These are phyloP conservation scores for Chlorella sp. DNA, from an alignment of 139 green algal genomes.

Conservation along the genomic window DNA sequence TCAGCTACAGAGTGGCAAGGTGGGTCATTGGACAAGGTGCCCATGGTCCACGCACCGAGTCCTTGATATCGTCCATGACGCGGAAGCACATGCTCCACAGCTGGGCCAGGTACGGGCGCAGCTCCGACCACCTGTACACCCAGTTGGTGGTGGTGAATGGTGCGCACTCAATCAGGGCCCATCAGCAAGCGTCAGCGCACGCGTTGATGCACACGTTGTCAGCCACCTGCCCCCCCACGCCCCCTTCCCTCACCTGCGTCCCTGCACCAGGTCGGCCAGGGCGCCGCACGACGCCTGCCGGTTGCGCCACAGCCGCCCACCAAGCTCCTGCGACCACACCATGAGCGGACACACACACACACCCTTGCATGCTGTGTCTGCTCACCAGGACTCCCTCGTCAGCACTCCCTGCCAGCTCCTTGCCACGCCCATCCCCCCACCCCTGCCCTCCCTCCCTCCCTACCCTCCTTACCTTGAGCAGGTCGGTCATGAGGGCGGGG, in stretches of 20 bases:
- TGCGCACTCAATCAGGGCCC: no score
- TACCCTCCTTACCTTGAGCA: conserved; percentile 50
- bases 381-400: no score
- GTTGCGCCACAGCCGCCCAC: conserved; percentile 74
- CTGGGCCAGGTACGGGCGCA: conserved; percentile 44
- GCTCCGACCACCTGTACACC: conserved; percentile 47
- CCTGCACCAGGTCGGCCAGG: conserved; percentile 74
- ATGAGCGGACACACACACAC: conserved; percentile 23
- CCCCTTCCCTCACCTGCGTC: conserved; percentile 21
- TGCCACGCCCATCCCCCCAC: conserved; percentile 55
- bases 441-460: neutral
- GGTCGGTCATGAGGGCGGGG: conserved; percentile 49
- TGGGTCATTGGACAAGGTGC: no score
- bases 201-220: neutral
- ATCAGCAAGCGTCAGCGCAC: neutral
- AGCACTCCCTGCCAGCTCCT: no score
- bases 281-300: conserved; percentile 67
- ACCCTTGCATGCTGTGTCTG: no score
- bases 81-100: conserved; percentile 81
- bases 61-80: conserved; percentile 81
- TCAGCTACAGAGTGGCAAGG: no score
- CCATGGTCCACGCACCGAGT: conserved; percentile 71
- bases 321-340: conserved; percentile 60
- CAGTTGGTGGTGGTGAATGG: no score
- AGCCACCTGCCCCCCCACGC: no score